Base-by-base conservation (phyloP, 495 filamentous ascomycete genomes). In the Penicillium crystallinum region DNA sequence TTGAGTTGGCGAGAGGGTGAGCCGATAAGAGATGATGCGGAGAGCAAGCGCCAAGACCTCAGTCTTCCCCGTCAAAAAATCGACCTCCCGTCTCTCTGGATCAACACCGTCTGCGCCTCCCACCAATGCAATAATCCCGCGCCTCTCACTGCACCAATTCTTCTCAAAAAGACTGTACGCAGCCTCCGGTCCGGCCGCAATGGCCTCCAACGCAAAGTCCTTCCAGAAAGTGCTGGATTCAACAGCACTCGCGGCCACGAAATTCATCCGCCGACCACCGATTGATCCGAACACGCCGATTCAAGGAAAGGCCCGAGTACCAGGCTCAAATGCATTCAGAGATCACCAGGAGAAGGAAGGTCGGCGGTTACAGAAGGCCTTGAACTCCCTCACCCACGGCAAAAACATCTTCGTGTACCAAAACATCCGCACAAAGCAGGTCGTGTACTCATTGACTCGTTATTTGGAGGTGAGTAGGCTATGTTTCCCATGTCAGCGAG, bases 361-460 rank as follows among this genome's bases (percentile, higher is more conserved):
- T 18, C 61, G 65, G 44, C 66, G 73, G 63, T 62, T 77, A 66
- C 64, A 66, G 42, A 76, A 74, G 68, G 74, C 74, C 46, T 57
- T 77, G 61, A 70, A 75, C 46, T 63, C 71, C 43, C 50, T 75
- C 53, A 67, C 75, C 34, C 74, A 80, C 66, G 86, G 82, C 70
- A 83, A 74, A 67, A 76, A 88, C 62, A 87, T 98, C 71, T 98
- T 82, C 72, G 77, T 89, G 65, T 96, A 86, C 72, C 80, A 80
- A 67, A 85, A 98, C 68, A 77, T 91, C 51, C 76, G 84, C 52
- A 87, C 86, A 31, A 89, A 90, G 46, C 84, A 92, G 67, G 84
- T 93, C 25, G 71, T 97, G 40, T 95, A 95, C 68, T 92, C 89
- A 5, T 71, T 91, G 56, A 79, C 73, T 6, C 82, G 82, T 42